Evolutionary conservation across 805 yeast genomes (phyloP), one percentile per base, ranked within the genome.

Genomic region (Scheffersomyces stipitis): DNA sequence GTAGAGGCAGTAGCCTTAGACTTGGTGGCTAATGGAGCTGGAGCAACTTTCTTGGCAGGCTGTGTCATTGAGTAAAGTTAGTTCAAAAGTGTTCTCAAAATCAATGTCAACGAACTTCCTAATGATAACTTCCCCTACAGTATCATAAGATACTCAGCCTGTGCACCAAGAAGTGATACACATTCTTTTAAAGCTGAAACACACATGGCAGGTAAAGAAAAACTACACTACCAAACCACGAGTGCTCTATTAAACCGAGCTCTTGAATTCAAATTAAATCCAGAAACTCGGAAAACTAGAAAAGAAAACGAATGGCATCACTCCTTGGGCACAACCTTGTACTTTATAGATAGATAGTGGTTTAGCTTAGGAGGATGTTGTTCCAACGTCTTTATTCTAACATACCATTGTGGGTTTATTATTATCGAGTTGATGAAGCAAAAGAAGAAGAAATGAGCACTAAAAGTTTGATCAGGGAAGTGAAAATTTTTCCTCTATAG

Each of bases 11-110:
- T 43, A 49, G 51, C 51, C 40, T 56, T 35, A 56, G 72, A 58
- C 75, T 86, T 80, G 58, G 86, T 66, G 66, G 96, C 89, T 70
- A 89, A 84, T 73, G 99, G 99, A 71, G 97, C 91, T 80, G 97
- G 96, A 64, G 96, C 97, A 64, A 88, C 95, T 81, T 87, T 89
- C 78, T 79, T 82, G 44, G 51, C 40, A 36, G 49, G 51, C 48
- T 45, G 47, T 46, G 46, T 42, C 45, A 42, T 41, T 38, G 42
- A 41, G 38, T 39, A 28, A 41, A 47, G 44, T 40, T 46, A 46
- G 45, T 49, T 47, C 45, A 46, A 36, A 38, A 36, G 45, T 30
- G 41, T 38, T 43, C 44, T 37, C 40, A 31, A 41, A 28, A 28
- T 26, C 13, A 31, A n/a, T 34, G 42, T 43, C 46, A 43, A 43